phyloP scores from a whole-genome alignment of 306 rosid genomes.

The Cicer pinnatifidum region DNA sequence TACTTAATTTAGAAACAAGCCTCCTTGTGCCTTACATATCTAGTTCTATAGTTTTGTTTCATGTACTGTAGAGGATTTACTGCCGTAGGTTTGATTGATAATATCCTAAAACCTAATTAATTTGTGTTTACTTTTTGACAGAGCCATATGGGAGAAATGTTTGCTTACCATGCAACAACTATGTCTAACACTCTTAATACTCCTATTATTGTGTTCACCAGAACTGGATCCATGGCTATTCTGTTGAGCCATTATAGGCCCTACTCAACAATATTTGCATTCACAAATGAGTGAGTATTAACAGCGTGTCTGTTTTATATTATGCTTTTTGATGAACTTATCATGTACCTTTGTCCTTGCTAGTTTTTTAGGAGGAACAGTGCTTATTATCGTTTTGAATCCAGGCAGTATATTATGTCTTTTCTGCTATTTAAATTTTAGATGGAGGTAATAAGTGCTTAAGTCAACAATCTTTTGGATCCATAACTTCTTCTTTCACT shows the following conservation, averaged over 20 bases:
- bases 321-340: background rate
- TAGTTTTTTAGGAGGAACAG: constrained; percentile 21
- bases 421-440: no score
- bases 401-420: background rate
- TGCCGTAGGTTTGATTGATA: constrained; percentile 23
- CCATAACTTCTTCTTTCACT: constrained; percentile 38
- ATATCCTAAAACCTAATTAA: constrained; percentile 33
- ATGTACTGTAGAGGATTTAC: constrained; percentile 3
- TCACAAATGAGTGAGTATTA: constrained; percentile 88
- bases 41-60: constrained; percentile 33
- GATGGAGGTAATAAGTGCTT: constrained; percentile 6
- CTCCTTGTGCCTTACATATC: constrained; percentile 21
- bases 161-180: constrained; percentile 89
- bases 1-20: constrained; percentile 37
- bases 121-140: constrained; percentile 52
- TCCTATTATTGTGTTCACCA: constrained; percentile 87
- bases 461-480: background rate
- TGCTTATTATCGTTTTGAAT: constrained; percentile 28
- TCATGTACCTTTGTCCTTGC: constrained; percentile 27
- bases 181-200: constrained; percentile 84
- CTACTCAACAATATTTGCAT: constrained; percentile 88
- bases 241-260: constrained; percentile 91
- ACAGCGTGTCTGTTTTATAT: constrained; percentile 4
- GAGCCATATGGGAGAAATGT: constrained; percentile 89
- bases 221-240: constrained; percentile 95